Conservation (phyloP, 441 rosid species). For the Codiaeum variegatum region DNA sequence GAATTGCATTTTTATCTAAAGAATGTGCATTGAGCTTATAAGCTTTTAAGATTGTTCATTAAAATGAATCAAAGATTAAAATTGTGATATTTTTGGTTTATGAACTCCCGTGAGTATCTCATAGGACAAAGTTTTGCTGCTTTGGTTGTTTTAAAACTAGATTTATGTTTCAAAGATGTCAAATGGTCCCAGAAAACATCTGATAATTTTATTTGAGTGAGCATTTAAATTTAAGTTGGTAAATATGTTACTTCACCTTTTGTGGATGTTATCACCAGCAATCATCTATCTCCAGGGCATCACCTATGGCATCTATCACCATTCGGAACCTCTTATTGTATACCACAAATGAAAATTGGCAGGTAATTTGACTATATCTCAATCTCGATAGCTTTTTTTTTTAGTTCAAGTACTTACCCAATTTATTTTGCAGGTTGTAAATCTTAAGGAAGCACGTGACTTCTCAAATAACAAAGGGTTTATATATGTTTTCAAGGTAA, state of each 20-base stretch:
- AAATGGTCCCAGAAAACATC: background rate
- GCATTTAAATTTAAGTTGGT: background rate
- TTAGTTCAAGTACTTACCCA: slow-evolving; percentile 14
- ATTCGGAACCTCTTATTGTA: slow-evolving; percentile 74
- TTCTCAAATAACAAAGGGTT: slow-evolving; percentile 66
- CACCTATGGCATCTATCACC: slow-evolving; percentile 92
- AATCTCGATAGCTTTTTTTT: slow-evolving; percentile 17
- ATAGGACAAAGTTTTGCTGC: background rate
- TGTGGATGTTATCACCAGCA: slow-evolving; percentile 18
- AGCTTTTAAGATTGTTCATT: background rate
- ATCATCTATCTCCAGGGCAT: slow-evolving; percentile 55
- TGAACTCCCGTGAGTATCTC: background rate
- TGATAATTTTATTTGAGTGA: background rate
- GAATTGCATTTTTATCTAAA: background rate
- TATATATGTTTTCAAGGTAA: slow-evolving; percentile 94
- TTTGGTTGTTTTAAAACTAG: background rate
- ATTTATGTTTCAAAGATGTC: background rate
- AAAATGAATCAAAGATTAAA: background rate
- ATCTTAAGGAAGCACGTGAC: slow-evolving; percentile 96
- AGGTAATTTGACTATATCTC: slow-evolving; percentile 45
- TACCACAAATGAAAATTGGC: slow-evolving; percentile 93
- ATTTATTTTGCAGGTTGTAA: slow-evolving; percentile 58
- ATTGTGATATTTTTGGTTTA: background rate
- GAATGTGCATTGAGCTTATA: background rate
- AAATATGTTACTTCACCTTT: background rate